Base-by-base conservation (phyloP, 1,284 basidiomycete genomes). In the Wolfiporia cocos region DNA sequence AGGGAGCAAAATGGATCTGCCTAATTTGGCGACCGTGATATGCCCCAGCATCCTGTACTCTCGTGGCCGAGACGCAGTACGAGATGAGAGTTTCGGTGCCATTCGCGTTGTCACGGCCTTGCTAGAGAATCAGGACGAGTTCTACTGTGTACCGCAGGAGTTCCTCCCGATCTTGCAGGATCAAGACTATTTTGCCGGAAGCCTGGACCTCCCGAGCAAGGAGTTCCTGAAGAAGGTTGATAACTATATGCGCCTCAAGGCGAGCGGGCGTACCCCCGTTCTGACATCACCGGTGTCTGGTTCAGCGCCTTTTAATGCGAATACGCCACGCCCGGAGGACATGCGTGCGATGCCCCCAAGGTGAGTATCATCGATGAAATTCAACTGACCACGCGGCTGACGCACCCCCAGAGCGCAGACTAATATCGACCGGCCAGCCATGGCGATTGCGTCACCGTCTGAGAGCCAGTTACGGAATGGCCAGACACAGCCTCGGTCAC, bases 1-100 rank as follows among this genome's bases (percentile, higher is more conserved):
- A 0, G 95, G 95, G 29, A 94, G 90, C 69, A 95, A 95, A 69
- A 99, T 99, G 95, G 95, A 99, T 64, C 70, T 98, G 38, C 78
- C 78, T 26, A 99, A 99, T 61, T 73, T 99, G 49, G 93, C 95
- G n/a, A 97, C 92, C 11, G 96, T 99, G 61, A 93, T 99, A 52
- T 89, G 89, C 54, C 96, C 96, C 5, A 97, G 92, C 56, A 96
- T 99, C 52, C 77, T 99, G 41, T 83, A 85, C 52, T 85, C 92
- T 24, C 82, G 91, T 49, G 85, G 86, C 28, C 78, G 82, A 47
- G 91, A 97, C 59, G 86, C 91, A 2, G 81, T 89, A 34, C 82
- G 87, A 47, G 92, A 97, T 64, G 95, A 98, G 63, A 94, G 90
- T 50, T 95, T 98, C 57, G 81, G 89, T 42, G 89, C 88, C 19